A percentile compares a stretch with the other conserved stretches of the same genome.
These are phyloP conservation scores for Drechslerella coelobrocha DNA, from an alignment of 2,329 filamentous ascomycete species.

Conservation along the genomic window DNA sequence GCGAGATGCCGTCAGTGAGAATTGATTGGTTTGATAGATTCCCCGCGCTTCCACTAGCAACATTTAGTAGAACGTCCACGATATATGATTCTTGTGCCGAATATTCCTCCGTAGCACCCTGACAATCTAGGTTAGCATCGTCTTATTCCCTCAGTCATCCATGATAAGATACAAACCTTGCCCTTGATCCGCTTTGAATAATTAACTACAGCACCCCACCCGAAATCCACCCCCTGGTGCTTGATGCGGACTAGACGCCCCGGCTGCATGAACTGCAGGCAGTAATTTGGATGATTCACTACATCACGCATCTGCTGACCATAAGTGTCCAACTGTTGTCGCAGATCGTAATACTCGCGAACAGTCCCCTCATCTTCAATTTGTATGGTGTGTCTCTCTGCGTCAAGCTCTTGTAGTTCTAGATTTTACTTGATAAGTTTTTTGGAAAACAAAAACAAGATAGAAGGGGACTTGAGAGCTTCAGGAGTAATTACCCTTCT, in stretches of 20 bases:
- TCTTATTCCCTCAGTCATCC: neutral
- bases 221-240: constrained; percentile 80
- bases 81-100: constrained; percentile 78
- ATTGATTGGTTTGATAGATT: constrained; percentile 67
- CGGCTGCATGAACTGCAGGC: constrained; percentile 79
- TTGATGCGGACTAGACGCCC: constrained; percentile 90
- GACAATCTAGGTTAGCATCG: neutral
- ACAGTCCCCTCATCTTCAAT: constrained; percentile 88
- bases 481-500: constrained; percentile 71
- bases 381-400: constrained; percentile 72
- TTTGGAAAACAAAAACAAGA: neutral
- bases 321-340: constrained; percentile 82
- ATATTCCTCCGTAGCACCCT: constrained; percentile 69
- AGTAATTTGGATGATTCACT: constrained; percentile 89
- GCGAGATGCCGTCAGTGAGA: constrained; percentile 57
- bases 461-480: neutral
- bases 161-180: constrained; percentile 62
- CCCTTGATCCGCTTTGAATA: constrained; percentile 70
- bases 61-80: constrained; percentile 77
- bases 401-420: constrained; percentile 79
- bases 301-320: constrained; percentile 88
- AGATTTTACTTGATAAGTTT: constrained; percentile 54
- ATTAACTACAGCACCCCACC: constrained; percentile 89
- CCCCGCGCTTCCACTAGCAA: constrained; percentile 66
- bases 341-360: constrained; percentile 90